phyloP scores from a whole-genome alignment of 441 rosid species.

The Capsella rubella region DNA sequence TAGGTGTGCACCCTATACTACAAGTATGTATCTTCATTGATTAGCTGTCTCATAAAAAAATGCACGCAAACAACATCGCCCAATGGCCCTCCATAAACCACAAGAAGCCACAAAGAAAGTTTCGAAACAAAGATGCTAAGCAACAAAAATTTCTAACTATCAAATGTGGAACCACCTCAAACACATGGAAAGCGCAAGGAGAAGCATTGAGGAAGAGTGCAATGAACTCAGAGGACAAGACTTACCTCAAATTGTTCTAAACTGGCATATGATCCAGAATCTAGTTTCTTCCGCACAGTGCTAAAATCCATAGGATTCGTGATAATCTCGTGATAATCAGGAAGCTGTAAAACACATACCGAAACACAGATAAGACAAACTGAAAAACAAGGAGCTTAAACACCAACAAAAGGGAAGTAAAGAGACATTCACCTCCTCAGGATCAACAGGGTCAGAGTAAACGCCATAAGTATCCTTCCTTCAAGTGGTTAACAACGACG shows the following conservation, averaged over 20 bases:
- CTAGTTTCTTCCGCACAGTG: slow-evolving; percentile 58
- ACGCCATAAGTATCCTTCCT: slow-evolving; percentile 97
- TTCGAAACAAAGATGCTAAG: not conserved
- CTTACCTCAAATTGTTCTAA: slow-evolving; percentile 63
- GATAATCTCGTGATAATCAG: slow-evolving; percentile 60
- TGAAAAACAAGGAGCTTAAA: not conserved
- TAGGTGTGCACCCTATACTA: slow-evolving; percentile 7
- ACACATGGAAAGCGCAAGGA: not conserved
- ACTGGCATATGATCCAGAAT: slow-evolving; percentile 49
- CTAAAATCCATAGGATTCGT: slow-evolving; percentile 65
- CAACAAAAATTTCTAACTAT: slow-evolving; percentile 29
- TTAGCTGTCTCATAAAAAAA: slow-evolving; percentile 8
- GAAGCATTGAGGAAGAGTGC: slow-evolving; percentile 9
- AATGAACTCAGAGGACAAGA: slow-evolving; percentile 8
- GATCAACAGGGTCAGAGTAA: slow-evolving; percentile 93
- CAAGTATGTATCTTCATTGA: not conserved
- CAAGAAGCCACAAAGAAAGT: not conserved
- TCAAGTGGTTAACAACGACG: slow-evolving; percentile 42
- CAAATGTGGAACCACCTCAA: slow-evolving; percentile 24
- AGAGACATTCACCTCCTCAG: slow-evolving; percentile 70
- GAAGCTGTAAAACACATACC: slow-evolving; percentile 51
- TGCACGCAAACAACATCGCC: slow-evolving; percentile 33
- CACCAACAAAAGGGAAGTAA: not conserved
- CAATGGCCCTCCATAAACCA: not conserved
- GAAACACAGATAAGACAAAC: slow-evolving; percentile 15